Conservation (phyloP, 345 rosid species). For the Gynandropsis gynandra region DNA sequence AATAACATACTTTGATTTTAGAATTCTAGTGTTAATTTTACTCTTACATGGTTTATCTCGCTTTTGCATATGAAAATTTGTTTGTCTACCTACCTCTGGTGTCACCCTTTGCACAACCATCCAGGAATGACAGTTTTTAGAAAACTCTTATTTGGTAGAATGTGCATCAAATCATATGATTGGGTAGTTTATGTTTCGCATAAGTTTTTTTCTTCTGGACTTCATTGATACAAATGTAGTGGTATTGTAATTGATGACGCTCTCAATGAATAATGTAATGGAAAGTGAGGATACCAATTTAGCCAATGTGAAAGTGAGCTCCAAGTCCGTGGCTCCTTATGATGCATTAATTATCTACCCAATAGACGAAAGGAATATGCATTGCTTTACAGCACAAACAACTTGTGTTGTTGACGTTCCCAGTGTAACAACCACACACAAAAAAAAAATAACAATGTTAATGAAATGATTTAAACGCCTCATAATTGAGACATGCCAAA, state of each 20-base stretch:
- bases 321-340: constrained; percentile 73
- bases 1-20: background rate
- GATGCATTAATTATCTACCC: constrained; percentile 78
- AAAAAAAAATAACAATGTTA: too few relatives aligned
- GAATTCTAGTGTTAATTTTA: background rate
- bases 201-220: constrained; percentile 7
- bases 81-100: constrained; percentile 84
- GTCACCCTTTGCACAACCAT: constrained; percentile 93
- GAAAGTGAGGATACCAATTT: constrained; percentile 41
- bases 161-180: constrained; percentile 94
- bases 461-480: too few relatives aligned
- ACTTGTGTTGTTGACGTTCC: constrained; percentile 90
- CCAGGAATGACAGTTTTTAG: constrained; percentile 99
- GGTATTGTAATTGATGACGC: background rate
- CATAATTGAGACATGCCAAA: too few relatives aligned
- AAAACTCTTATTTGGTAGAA: constrained; percentile 85
- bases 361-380: constrained; percentile 90
- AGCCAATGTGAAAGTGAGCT: constrained; percentile 68
- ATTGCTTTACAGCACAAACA: constrained; percentile 75
- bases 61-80: constrained; percentile 73
- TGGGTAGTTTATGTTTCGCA: constrained; percentile 56
- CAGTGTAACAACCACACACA: too few relatives aligned
- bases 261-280: constrained; percentile 27
- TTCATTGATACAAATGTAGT: background rate
- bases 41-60: too few relatives aligned